Evolutionary conservation across 208 protist genomes (phyloP), one percentile per base, ranked within the genome.

Genomic region (Leishmania guyanensis): DNA sequence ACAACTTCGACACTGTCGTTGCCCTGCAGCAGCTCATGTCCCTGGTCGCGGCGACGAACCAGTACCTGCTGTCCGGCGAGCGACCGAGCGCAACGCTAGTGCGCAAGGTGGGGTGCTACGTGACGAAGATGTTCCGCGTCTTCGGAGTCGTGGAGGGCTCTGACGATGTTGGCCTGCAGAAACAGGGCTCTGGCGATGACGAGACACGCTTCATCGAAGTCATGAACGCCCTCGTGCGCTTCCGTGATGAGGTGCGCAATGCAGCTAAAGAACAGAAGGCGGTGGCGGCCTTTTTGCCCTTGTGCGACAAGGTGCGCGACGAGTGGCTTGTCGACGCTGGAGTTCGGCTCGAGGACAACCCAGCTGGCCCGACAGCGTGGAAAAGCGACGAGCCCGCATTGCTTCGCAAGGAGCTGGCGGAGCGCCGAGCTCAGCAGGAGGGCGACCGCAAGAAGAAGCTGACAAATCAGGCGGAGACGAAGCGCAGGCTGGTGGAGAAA

Each of bases 1-100:
- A 99, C 79, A 98, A 98, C 84, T 99, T 99, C 76, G 95, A 99
- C 90, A 99, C 98, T 1, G 89, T 92, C 6, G 81, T 81, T 20
- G 96, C 92, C 4, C 86, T 99, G 29, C 73, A 85, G 16, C 50
- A 81, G 0, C 79, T 99, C 17, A 88, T 90, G 72, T 71, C 90
- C 5, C 85, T 99, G 3, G 92, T 99, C 14, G 78, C 85, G 12
- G 81, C 73, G 29, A 90, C 89, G 36, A 99, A 99, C 86, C 77
- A 89, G 48, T 99, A 99, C 90, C 69, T 95, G 43, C 77, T 94
- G 20, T 83, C 77, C 53, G 79, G 78, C 51, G 68, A 78, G 65
- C 77, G 92, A 0, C 78, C 87, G 17, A 93, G 87, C 58, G 81
- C 81, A 50, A 93, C 91, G 33, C 87, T 99, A 33, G 64, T 99